Evolutionary conservation across 2,329 filamentous ascomycete species (phyloP).

Genomic region (Aspergillus piperis): DNA sequence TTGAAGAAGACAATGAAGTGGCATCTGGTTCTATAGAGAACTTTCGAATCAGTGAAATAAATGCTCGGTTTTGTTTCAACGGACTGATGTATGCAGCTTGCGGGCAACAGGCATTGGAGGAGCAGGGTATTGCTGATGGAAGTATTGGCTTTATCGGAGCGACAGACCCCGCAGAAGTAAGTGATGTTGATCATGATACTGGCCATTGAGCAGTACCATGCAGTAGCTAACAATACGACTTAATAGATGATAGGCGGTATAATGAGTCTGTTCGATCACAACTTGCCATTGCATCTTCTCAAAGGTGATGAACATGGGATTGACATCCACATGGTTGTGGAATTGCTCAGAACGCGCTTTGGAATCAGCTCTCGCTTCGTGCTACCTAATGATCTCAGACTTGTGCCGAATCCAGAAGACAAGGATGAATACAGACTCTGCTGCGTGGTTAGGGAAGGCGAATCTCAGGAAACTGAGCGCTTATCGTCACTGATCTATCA

Average conservation of each 20-base stretch:
- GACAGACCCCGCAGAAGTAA: conserved; percentile 13
- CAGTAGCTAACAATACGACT: background rate
- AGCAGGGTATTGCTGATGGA: background rate
- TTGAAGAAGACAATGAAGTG: conserved; percentile 17
- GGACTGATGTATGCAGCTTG: conserved; percentile 15
- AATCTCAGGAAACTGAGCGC: too few species aligned
- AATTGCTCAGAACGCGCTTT: background rate
- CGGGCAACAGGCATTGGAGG: conserved; percentile 14
- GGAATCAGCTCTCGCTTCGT: conserved; percentile 13
- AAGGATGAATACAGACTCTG: conserved; percentile 15
- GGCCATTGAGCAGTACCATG: too few species aligned
- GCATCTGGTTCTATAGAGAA: background rate
- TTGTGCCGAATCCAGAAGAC: background rate
- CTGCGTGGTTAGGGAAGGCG: conserved; percentile 7
- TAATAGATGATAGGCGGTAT: conserved; percentile 11
- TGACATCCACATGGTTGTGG: conserved; percentile 19
- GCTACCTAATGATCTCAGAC: conserved; percentile 9
- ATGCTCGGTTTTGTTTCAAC: conserved; percentile 29
- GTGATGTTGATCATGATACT: background rate
- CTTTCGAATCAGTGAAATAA: conserved; percentile 29
- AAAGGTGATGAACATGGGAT: conserved; percentile 19
- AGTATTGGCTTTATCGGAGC: background rate
- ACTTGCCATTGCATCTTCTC: conserved; percentile 19
- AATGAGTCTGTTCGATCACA: conserved; percentile 12
- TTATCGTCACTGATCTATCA: too few species aligned